Base-by-base conservation (phyloP, 768 basidiomycete genomes). In the Kwoniella newhampshirensis region DNA sequence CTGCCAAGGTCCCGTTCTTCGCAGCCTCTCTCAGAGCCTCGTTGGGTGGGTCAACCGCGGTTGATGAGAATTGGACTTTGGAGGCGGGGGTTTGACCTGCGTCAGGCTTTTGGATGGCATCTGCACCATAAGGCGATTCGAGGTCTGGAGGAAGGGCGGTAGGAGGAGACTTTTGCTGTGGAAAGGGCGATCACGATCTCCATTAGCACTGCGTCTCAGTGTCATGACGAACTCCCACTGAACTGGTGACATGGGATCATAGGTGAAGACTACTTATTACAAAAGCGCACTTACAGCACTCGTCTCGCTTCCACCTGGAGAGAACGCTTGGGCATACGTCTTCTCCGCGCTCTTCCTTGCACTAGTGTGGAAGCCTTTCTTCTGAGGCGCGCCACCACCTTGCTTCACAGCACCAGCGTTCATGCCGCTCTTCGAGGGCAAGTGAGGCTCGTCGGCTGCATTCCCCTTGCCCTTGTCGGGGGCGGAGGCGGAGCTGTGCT, bases 11-110 rank as follows among this genome's bases (percentile, higher is more conserved):
- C 3, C 75, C 75, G 3, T 64, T 62, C 44, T 51, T 45, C 2
- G 73, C 73, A 27, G 50, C 54, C 55, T 71, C 17, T 26, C 46
- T 59, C 42, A 71, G 35, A 13, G 57, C 60, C 17, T 63, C 56
- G 41, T 76, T 69, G 13, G 68, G 66, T n/a, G 75, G 70, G 52
- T 65, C 71, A 30, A 45, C 53, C 3, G 70, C 64, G 4, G 70
- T 72, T 13, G 64, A 64, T 1, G 71, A 71, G 28, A 57, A 57
- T 7, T 55, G 25, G 9, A 55, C 26, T 41, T 73, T 53, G 17
- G 64, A 63, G 3, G 66, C 63, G 1, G 75, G 71, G 1, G 37
- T 70, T 27, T 63, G 43, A 18, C 58, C 60, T 8, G 65, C 52
- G 25, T 64, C 59, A n/a, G 47, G 49, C 27, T 62, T 21, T 1